Conservation (phyloP, 768 basidiomycete genomes). For the Lactifluus pinguis region DNA sequence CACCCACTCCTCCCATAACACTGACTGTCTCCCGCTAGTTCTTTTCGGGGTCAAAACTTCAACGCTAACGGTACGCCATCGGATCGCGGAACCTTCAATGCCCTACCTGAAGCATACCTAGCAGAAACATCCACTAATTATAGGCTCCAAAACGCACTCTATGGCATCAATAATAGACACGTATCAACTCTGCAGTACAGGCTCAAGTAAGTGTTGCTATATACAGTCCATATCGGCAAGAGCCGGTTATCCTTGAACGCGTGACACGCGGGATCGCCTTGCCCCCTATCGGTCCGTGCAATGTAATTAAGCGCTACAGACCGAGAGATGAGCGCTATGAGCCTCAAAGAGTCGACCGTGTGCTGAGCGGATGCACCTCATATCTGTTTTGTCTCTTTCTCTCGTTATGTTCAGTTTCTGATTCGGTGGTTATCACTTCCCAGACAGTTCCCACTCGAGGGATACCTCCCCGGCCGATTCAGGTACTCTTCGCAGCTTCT, state of each 20-base stretch:
- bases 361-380: slow-evolving; percentile 4
- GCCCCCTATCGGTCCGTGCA: background rate
- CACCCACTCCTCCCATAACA: background rate
- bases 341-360: background rate
- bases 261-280: background rate
- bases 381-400: background rate
- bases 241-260: background rate
- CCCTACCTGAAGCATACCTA: background rate
- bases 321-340: too few relatives aligned
- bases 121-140: background rate
- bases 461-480: background rate
- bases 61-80: background rate
- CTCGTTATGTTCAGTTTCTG: background rate
- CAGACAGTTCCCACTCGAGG: slow-evolving; percentile 2
- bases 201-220: background rate
- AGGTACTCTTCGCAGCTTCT: slow-evolving; percentile 5
- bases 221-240: background rate
- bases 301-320: background rate
- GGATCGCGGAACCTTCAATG: background rate
- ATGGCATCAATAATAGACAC: background rate
- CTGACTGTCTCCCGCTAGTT: background rate
- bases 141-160: background rate
- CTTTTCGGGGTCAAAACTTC: background rate
- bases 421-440: background rate
- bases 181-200: background rate